Conservation (phyloP, 805 yeast species). For the Suhomyces faveliae region DNA sequence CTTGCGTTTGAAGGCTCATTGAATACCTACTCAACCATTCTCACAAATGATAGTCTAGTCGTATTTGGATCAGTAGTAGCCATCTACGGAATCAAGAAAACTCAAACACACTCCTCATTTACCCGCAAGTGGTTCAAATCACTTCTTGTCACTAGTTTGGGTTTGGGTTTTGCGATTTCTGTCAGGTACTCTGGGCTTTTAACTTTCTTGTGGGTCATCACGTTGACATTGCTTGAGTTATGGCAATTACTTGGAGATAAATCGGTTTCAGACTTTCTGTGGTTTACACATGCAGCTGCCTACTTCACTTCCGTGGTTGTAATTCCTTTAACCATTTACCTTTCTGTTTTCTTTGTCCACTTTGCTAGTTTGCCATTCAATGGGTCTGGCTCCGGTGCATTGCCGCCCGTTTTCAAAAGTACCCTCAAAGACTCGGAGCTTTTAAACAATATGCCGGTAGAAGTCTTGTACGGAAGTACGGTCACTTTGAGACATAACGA, state of each 20-base stretch:
- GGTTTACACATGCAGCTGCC: slow-evolving; percentile 39
- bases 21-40: slow-evolving; percentile 56
- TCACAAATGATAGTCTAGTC: slow-evolving; percentile 42
- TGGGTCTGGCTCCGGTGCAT: slow-evolving; percentile 60
- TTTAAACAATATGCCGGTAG: slow-evolving; percentile 49
- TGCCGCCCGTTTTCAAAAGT: slow-evolving; percentile 69
- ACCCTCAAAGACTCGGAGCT: slow-evolving; percentile 46
- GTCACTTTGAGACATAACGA: slow-evolving; percentile 69
- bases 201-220: slow-evolving; percentile 64
- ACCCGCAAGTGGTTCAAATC: slow-evolving; percentile 52
- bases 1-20: slow-evolving; percentile 64
- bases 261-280: slow-evolving; percentile 34
- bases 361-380: slow-evolving; percentile 43
- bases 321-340: slow-evolving; percentile 60
- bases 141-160: slow-evolving; percentile 47
- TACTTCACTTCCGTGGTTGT: slow-evolving; percentile 45
- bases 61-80: slow-evolving; percentile 48
- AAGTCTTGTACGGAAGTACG: slow-evolving; percentile 68
- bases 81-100: slow-evolving; percentile 50
- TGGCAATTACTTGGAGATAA: slow-evolving; percentile 77
- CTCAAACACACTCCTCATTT: slow-evolving; percentile 47
- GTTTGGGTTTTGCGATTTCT: slow-evolving; percentile 56
- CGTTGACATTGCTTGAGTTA: slow-evolving; percentile 46
- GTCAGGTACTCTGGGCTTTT: slow-evolving; percentile 71
- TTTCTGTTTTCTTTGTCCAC: slow-evolving; percentile 57